A percentile compares a stretch with the other conserved stretches of the same genome.
Evolutionary conservation across 768 basidiomycete species (phyloP).

Genomic region (Trametes coccinea): DNA sequence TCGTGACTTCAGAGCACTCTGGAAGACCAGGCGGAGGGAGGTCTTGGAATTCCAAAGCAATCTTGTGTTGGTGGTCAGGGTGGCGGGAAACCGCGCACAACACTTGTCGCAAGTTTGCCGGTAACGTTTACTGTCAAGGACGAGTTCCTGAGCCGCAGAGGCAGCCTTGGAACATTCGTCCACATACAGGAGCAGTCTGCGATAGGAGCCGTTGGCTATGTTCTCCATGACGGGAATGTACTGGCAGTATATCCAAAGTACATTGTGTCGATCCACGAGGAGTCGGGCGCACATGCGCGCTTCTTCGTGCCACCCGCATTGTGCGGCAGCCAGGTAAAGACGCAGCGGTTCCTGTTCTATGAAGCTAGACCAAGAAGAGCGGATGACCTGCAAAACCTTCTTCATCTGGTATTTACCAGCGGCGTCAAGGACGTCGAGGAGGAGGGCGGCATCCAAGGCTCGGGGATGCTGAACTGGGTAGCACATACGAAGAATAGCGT

Average conservation of each 20-base stretch:
- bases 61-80: too few relatives aligned
- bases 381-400: neutral
- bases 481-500: slow-evolving; percentile 2
- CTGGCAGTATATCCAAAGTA: neutral
- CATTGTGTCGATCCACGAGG: slow-evolving; percentile 19
- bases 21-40: too few relatives aligned
- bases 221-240: slow-evolving; percentile 12
- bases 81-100: too few relatives aligned
- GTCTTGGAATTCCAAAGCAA: too few relatives aligned
- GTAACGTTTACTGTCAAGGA: neutral
- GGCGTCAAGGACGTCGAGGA: slow-evolving; percentile 6
- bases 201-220: neutral
- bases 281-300: slow-evolving; percentile 34
- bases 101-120: neutral
- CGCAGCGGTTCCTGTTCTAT: neutral
- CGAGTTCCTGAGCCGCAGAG: neutral
- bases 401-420: slow-evolving; percentile 1
- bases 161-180: slow-evolving; percentile 47
- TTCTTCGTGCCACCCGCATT: slow-evolving; percentile 44
- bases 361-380: neutral
- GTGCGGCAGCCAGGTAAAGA: slow-evolving; percentile 29
- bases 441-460: slow-evolving; percentile 5
- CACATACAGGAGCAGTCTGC: neutral
- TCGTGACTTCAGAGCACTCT: too few relatives aligned
- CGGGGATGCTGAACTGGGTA: slow-evolving; percentile 22